Evolutionary conservation across 192 early-diverging fungal species (phyloP), one percentile per base, ranked within the genome.

Genomic region (Rhizophagus clarus): DNA sequence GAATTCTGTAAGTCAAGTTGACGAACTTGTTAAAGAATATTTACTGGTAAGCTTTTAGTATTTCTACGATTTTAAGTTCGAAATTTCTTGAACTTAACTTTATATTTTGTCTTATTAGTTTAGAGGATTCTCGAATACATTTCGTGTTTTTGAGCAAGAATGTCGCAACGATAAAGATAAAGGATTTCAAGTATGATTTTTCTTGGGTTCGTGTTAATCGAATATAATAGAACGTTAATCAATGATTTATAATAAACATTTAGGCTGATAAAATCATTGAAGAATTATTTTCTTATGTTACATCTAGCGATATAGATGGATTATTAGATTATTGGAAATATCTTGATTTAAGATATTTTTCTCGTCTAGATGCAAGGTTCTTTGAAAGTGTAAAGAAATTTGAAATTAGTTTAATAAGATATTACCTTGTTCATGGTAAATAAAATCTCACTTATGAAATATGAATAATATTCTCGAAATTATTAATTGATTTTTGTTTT

Each of bases 1-100:
- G 90, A 90, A 92, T 77, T 90, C 90, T 45, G 84, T 90, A 62
- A 82, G 83, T 26, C 88, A 90, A 76, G 86, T 92, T 32, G 90
- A 92, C 72, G 90, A 92, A 45, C 84, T 92, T 26, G 86, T 92
- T 56, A 90, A 89, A 75, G 90, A 92, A 82, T 92, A 92, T 81
- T 84, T 92, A 61, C 67, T 92, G 79, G 90, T 92, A 88, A 77
- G 67, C 62, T 56, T 29, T 22, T 60, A 40, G 11, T 12, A 14
- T 31, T 28, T 22, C n/a, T 61, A 60, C 6, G 60, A 60, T 31
- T 37, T 56, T 77, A 29, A 64, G 37, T 72, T 24, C 37, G 5
- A 15, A 14, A 6, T 11, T 71, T 29, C 28, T 77, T 29, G 0
- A 28, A 4, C 8, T 8, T 61, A 20, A 29, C 10, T 74, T 79